Conservation (phyloP, 768 basidiomycete species). For the Amanita inopinata region DNA sequence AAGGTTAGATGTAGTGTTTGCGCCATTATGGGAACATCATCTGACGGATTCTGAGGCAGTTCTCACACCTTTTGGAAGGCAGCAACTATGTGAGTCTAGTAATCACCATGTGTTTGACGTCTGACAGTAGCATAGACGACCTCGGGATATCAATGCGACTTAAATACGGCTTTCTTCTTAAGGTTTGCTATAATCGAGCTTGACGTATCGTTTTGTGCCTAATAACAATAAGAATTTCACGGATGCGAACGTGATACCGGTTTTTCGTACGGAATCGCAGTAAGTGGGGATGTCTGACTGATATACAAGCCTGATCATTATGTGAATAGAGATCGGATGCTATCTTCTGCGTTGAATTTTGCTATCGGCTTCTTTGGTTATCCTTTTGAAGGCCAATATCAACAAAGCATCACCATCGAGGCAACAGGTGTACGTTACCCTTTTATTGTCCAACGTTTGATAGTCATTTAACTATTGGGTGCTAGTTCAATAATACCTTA, state of each 20-base stretch:
- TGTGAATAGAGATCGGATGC: constrained; percentile 56
- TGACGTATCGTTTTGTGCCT: not conserved
- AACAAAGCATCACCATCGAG: constrained; percentile 72
- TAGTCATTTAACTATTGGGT: not conserved
- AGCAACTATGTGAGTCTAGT: constrained; percentile 61
- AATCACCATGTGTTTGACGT: not conserved
- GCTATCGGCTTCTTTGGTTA: constrained; percentile 72
- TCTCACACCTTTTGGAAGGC: constrained; percentile 83
- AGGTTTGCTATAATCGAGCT: constrained; percentile 24
- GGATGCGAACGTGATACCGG: constrained; percentile 50
- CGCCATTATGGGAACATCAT: not conserved
- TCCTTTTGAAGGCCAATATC: constrained; percentile 63
- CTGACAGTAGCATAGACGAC: constrained; percentile 45
- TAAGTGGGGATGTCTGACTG: constrained; percentile 18
- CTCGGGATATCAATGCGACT: constrained; percentile 63
- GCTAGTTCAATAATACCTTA: constrained; percentile 75
- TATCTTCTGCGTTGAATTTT: constrained; percentile 54
- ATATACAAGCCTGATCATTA: not conserved
- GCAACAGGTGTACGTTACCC: constrained; percentile 35
- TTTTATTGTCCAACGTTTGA: constrained; percentile 11
- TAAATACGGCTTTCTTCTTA: constrained; percentile 71
- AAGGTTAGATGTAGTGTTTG: constrained; percentile 51
- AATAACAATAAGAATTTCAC: constrained; percentile 41
- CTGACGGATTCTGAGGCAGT: constrained; percentile 30
- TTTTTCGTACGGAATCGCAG: constrained; percentile 76